A percentile compares a stretch with the other conserved stretches of the same genome.
Conservation (phyloP, 176 grass and related monocot genomes). For the Chloris gayana region DNA sequence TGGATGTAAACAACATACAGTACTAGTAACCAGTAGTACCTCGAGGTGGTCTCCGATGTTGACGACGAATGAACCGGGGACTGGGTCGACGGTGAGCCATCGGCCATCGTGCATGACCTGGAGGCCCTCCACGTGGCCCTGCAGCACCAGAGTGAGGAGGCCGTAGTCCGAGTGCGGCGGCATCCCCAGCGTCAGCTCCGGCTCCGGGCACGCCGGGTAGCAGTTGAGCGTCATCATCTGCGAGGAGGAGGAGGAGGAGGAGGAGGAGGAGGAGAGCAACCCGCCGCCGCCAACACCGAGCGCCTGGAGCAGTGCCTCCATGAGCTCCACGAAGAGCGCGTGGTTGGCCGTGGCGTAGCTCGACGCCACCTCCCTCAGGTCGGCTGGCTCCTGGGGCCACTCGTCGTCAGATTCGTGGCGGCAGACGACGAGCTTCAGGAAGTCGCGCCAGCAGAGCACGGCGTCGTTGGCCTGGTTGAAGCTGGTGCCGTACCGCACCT, state of each 20-base stretch:
- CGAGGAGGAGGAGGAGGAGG: conserved; percentile 23
- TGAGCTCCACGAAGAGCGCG: conserved; percentile 61
- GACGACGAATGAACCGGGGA: conserved; percentile 62
- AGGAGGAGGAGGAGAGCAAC: too few relatives aligned
- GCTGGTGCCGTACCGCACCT: conserved; percentile 89
- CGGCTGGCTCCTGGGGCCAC: conserved; percentile 59
- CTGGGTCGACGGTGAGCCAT: conserved; percentile 76
- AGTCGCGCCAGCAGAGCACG: conserved; percentile 92
- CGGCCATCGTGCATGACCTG: conserved; percentile 56
- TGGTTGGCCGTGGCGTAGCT: conserved; percentile 52
- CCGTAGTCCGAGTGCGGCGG: conserved; percentile 95
- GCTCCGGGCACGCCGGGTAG: conserved; percentile 84
- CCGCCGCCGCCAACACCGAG: conserved; percentile 55
- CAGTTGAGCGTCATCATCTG: conserved; percentile 83
- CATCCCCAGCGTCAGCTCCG: conserved; percentile 87
- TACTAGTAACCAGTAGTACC: too few relatives aligned
- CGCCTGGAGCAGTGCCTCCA: conserved; percentile 58
- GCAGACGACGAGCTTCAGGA: conserved; percentile 84
- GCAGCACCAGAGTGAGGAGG: conserved; percentile 78
- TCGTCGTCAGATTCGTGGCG: conserved; percentile 37
- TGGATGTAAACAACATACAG: too few relatives aligned
- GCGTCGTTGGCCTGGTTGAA: conserved; percentile 89
- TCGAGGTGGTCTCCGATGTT: conserved; percentile 97
- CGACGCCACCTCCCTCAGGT: conserved; percentile 48
- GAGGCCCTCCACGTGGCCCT: conserved; percentile 75